Evolutionary conservation across 2,329 filamentous ascomycete genomes (phyloP).

Genomic region (Verticillium nubilum): DNA sequence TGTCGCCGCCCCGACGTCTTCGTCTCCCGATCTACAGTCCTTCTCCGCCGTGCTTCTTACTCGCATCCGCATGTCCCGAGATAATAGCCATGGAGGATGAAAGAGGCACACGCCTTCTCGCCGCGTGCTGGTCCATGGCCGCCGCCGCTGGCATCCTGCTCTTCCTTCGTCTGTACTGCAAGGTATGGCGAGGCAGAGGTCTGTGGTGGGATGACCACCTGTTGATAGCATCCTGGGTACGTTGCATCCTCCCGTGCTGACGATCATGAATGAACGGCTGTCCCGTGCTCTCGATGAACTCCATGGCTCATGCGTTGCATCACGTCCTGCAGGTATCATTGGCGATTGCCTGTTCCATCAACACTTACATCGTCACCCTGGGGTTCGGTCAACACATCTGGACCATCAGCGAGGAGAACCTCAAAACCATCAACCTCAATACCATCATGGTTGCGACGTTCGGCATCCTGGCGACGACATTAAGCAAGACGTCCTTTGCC

Average conservation of each 20-base stretch:
- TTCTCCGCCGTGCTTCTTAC: background rate
- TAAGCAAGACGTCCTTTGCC: slow-evolving; percentile 17
- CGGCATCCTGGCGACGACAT: slow-evolving; percentile 13
- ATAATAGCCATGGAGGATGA: slow-evolving; percentile 10
- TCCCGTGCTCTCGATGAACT: background rate
- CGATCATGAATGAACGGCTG: too few relatives aligned
- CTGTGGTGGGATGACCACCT: slow-evolving; percentile 20
- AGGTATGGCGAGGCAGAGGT: slow-evolving; percentile 10
- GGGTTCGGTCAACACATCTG: slow-evolving; percentile 15
- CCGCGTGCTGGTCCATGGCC: slow-evolving; percentile 22
- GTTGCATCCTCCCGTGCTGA: slow-evolving; percentile 7
- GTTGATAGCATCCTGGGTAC: slow-evolving; percentile 23
- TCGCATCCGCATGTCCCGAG: background rate
- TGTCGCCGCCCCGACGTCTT: background rate
- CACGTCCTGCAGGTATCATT: slow-evolving; percentile 16
- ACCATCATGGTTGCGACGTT: slow-evolving; percentile 16
- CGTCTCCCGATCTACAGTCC: background rate
- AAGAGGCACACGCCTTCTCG: slow-evolving; percentile 21
- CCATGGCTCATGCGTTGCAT: background rate
- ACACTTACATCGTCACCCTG: slow-evolving; percentile 23
- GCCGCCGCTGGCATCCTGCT: slow-evolving; percentile 18
- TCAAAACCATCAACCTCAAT: slow-evolving; percentile 12
- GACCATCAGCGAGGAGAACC: slow-evolving; percentile 13
- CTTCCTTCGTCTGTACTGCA: slow-evolving; percentile 25
- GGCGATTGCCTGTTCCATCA: slow-evolving; percentile 21